These are phyloP conservation scores for Linderina pennispora DNA, from an alignment of 192 early-diverging fungal genomes.

Conservation along the genomic window DNA sequence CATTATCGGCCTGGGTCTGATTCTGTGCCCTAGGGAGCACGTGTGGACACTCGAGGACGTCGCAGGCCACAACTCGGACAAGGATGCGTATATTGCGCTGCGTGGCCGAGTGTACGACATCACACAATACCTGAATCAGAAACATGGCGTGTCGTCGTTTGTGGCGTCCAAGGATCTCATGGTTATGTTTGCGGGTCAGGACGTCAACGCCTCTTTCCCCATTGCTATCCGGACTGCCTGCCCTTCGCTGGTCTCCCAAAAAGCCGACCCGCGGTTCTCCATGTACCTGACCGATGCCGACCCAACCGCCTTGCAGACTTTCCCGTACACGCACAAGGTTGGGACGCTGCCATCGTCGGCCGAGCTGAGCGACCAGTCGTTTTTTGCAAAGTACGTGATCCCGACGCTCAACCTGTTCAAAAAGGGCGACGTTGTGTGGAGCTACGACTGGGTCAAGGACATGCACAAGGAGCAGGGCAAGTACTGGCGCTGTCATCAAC, in stretches of 20 bases:
- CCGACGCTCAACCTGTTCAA: slow-evolving; percentile 35
- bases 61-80: slow-evolving; percentile 42
- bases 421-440: slow-evolving; percentile 59
- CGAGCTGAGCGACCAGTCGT: slow-evolving; percentile 31
- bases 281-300: slow-evolving; percentile 25
- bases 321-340: slow-evolving; percentile 30
- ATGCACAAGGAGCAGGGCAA: slow-evolving; percentile 47
- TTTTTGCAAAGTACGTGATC: slow-evolving; percentile 23
- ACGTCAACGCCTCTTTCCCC: slow-evolving; percentile 56
- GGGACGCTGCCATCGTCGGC: slow-evolving; percentile 26
- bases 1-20: slow-evolving; percentile 70
- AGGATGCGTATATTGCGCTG: slow-evolving; percentile 54
- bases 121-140: slow-evolving; percentile 35
- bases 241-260: slow-evolving; percentile 30
- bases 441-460: slow-evolving; percentile 50
- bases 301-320: slow-evolving; percentile 26
- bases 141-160: slow-evolving; percentile 47
- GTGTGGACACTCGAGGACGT: slow-evolving; percentile 66
- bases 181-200: slow-evolving; percentile 45
- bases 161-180: slow-evolving; percentile 33
- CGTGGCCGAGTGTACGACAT: slow-evolving; percentile 80
- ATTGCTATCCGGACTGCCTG: slow-evolving; percentile 54
- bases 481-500: slow-evolving; percentile 59
- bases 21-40: slow-evolving; percentile 66
- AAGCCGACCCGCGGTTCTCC: slow-evolving; percentile 21